phyloP scores from a whole-genome alignment of 768 basidiomycete species.

The Hortiboletus campestris region DNA sequence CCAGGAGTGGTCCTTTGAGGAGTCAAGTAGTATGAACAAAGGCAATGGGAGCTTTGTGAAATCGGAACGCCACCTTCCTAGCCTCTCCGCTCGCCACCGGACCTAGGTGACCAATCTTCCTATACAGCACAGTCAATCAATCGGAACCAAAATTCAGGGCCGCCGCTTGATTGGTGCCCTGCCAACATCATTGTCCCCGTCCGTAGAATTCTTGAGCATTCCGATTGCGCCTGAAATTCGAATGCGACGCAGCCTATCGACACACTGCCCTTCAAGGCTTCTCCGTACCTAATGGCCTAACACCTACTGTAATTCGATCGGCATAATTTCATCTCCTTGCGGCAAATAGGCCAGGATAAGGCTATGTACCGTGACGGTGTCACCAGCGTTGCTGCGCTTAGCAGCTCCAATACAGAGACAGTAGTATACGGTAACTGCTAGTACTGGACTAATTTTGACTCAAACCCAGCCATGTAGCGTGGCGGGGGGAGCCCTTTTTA shows the following conservation, averaged over 20 bases:
- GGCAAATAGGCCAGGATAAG: neutral
- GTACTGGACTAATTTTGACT: too few relatives aligned
- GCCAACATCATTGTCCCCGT: neutral
- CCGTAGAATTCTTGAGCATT: neutral
- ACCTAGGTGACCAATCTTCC: too few relatives aligned
- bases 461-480: neutral
- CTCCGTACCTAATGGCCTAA: neutral
- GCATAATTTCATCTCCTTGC: neutral
- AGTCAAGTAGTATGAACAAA: too few relatives aligned
- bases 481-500: neutral
- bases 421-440: too few relatives aligned
- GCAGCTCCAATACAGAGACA: neutral
- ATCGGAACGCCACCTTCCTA: too few relatives aligned
- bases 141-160: too few relatives aligned
- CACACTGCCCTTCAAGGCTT: too few relatives aligned
- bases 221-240: neutral
- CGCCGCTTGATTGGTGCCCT: neutral
- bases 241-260: neutral
- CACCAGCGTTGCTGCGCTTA: neutral
- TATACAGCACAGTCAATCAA: neutral
- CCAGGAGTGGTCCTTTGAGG: too few relatives aligned
- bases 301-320: neutral
- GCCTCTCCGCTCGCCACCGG: too few relatives aligned
- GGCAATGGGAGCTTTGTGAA: too few relatives aligned
- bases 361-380: neutral